phyloP scores from a whole-genome alignment of 768 basidiomycete genomes.

The Leccinum imitatum region DNA sequence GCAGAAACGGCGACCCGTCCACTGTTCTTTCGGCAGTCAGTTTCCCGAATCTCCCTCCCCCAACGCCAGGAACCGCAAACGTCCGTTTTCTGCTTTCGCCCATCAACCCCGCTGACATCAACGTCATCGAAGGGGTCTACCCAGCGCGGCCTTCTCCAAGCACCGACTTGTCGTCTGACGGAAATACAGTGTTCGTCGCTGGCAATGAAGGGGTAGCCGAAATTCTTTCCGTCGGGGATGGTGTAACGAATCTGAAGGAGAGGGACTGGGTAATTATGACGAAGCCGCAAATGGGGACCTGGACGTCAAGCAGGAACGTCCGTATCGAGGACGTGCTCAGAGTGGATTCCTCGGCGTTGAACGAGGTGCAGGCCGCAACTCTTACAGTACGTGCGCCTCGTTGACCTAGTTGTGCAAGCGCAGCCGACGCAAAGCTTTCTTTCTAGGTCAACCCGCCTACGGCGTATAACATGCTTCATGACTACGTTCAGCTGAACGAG shows the following conservation, averaged over 20 bases:
- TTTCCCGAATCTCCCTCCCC: slow-evolving; percentile 51
- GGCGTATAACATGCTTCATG: slow-evolving; percentile 77
- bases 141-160: slow-evolving; percentile 55
- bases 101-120: slow-evolving; percentile 81
- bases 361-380: slow-evolving; percentile 69
- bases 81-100: slow-evolving; percentile 69
- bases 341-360: slow-evolving; percentile 51
- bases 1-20: slow-evolving; percentile 56
- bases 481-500: slow-evolving; percentile 59
- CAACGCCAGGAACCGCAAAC: slow-evolving; percentile 58
- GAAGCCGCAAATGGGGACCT: slow-evolving; percentile 72
- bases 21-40: slow-evolving; percentile 56
- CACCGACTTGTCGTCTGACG: slow-evolving; percentile 35
- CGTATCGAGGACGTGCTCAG: slow-evolving; percentile 55
- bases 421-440: background rate
- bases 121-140: slow-evolving; percentile 82
- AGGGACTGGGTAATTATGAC: slow-evolving; percentile 78
- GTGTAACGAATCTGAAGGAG: slow-evolving; percentile 45
- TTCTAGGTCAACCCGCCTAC: slow-evolving; percentile 78
- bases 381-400: slow-evolving; percentile 52
- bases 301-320: slow-evolving; percentile 61
- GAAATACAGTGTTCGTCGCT: slow-evolving; percentile 51
- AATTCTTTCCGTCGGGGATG: slow-evolving; percentile 59
- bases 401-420: background rate
- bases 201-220: slow-evolving; percentile 79